A percentile compares a stretch with the other conserved stretches of the same genome.
phyloP scores from a whole-genome alignment of 2,329 filamentous ascomycete species.

The Botrytis deweyae region DNA sequence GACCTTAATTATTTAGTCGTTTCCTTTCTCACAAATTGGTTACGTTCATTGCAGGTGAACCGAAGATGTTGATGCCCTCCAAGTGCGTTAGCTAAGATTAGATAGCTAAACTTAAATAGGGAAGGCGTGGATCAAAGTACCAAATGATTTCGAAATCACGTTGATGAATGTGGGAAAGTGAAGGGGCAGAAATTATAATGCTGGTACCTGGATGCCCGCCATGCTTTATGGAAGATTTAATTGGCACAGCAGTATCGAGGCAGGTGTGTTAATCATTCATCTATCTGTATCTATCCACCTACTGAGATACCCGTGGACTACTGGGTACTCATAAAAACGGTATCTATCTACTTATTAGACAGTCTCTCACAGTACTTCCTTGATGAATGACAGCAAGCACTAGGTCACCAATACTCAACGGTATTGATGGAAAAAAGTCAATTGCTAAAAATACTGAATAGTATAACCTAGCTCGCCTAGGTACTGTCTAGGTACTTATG shows the following conservation, averaged over 20 bases:
- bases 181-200: neutral
- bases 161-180: conserved; percentile 3
- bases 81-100: conserved; percentile 11
- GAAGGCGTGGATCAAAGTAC: neutral
- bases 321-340: neutral
- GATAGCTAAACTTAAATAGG: neutral
- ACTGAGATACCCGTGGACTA: too few relatives aligned
- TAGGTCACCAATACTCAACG: neutral
- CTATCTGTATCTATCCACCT: neutral
- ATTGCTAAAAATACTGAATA: neutral
- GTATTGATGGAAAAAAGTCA: neutral
- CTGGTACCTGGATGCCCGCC: neutral
- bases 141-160: conserved; percentile 11
- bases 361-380: neutral
- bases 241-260: neutral
- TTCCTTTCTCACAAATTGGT: conserved; percentile 3
- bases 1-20: conserved; percentile 3
- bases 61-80: conserved; percentile 11
- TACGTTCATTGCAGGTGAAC: neutral
- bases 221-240: neutral
- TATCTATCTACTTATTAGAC: neutral
- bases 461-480: neutral
- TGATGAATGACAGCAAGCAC: neutral
- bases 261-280: neutral
- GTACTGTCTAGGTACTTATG: neutral